Conservation (phyloP, 2,329 filamentous ascomycete genomes). For the Fusarium pseudonygamai region DNA sequence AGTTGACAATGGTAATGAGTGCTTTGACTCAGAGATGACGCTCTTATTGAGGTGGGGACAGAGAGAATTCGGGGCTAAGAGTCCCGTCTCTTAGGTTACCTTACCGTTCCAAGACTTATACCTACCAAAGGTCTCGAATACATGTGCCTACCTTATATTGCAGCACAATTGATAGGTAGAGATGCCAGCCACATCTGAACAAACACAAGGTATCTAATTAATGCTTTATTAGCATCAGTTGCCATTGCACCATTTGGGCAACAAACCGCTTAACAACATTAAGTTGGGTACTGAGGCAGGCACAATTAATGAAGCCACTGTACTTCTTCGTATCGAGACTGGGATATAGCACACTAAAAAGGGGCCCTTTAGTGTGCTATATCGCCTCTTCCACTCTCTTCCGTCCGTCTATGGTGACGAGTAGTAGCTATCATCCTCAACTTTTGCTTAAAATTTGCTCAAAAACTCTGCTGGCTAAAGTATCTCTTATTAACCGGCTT, state of each 20-base stretch:
- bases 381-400: not conserved
- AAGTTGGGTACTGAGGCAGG: too few relatives aligned
- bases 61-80: conserved; percentile 14
- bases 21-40: conserved; percentile 31
- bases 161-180: not conserved
- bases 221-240: not conserved
- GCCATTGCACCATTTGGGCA: not conserved
- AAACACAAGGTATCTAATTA: not conserved
- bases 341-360: not conserved
- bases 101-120: not conserved
- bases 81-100: not conserved
- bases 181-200: not conserved
- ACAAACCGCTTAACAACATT: not conserved
- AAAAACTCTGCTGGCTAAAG: not conserved
- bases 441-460: not conserved
- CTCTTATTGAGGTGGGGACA: conserved; percentile 27
- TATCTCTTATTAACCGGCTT: not conserved
- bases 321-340: not conserved
- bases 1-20: conserved; percentile 19
- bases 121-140: not conserved
- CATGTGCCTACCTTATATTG: not conserved
- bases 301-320: not conserved
- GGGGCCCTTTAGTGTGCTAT: too few relatives aligned
- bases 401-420: not conserved
- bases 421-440: not conserved